Base-by-base conservation (phyloP, 176 grass and related monocot genomes). In the Juncus effusus region DNA sequence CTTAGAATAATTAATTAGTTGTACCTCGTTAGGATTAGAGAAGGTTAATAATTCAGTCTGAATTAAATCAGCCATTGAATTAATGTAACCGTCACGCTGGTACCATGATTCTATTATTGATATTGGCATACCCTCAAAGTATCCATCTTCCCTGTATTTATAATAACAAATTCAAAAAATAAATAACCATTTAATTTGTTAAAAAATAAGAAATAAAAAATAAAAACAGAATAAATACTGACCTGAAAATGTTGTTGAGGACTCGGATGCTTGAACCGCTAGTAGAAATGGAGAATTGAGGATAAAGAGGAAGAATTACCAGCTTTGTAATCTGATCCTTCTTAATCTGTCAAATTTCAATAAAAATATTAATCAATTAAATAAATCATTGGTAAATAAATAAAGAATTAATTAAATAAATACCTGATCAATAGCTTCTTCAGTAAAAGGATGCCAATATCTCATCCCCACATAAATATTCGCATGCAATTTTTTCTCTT, bases 261-360 rank as follows among this genome's bases (percentile, higher is more conserved):
- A 93, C 85, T 51, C 89, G 78, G 15, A 99, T 94, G 76, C 95
- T 99, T 64, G 95, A 99, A 3, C 95, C 89, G 55, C 83, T 99
- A 36, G 95, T 99, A 57, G 95, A 99, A 84, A 93, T 99, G 62
- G 94, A 99, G 80, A 84, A 99, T 58, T 99, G 94, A 41, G 94
- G 94, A 81, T 99, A 93, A 60, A 99, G 81, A 73, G 94, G 94
- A 63, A 99, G 86, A 70, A 99, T 69, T 68, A 93, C 83, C 13
- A 99, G 83, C 80, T 93, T 99, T 3, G 85, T 90, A 67, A 99
- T 85, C 9, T 76, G 88, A 83, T 99, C 95, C 61, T 87, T 90
- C 62, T 99, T 99, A 62, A 99, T 85, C 95, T 94, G 56, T 74
- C 16, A 82, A n/a, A 3, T 5, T 41, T 40, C 49, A 28, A 75